Percentiles rank a stretch among this genome's conserved stretches.
Conservation (phyloP, 31 red algal species). For the Asparagopsis taxiformis region DNA sequence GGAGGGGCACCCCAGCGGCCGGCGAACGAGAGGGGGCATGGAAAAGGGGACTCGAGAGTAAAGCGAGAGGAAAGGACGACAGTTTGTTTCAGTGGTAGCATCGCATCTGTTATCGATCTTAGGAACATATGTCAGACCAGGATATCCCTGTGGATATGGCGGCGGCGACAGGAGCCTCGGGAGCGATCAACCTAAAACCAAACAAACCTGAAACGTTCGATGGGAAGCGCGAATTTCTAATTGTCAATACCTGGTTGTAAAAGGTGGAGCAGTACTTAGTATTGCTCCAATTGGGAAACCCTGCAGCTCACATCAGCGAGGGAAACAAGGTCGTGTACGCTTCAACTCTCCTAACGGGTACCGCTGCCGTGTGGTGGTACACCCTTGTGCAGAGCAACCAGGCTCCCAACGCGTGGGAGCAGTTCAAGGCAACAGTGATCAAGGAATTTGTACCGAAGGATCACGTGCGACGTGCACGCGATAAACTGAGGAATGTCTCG, state of each 20-base stretch:
- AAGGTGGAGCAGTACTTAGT: background rate
- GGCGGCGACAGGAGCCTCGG: background rate
- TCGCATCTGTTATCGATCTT: background rate
- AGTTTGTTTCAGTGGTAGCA: slow-evolving; percentile 1
- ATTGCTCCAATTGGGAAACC: background rate
- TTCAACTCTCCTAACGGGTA: background rate
- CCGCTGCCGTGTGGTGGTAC: background rate
- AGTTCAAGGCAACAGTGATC: background rate
- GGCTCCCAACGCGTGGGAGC: background rate
- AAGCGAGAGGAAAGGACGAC: too few species aligned
- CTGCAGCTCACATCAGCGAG: background rate
- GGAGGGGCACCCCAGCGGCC: too few species aligned
- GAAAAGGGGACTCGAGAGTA: too few species aligned
- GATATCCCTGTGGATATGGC: background rate
- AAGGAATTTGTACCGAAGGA: background rate
- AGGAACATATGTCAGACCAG: background rate
- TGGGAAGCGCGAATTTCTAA: background rate
- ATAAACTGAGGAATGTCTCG: slow-evolving; percentile 1
- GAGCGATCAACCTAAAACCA: background rate
- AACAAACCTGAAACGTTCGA: background rate
- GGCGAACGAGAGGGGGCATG: too few species aligned
- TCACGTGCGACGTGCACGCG: slow-evolving; percentile 7
- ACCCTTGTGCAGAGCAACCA: background rate
- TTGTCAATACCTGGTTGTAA: background rate
- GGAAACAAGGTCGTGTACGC: background rate